Evolutionary conservation across 192 early-diverging fungal species (phyloP).

Genomic region (Haplosporangium gracile): DNA sequence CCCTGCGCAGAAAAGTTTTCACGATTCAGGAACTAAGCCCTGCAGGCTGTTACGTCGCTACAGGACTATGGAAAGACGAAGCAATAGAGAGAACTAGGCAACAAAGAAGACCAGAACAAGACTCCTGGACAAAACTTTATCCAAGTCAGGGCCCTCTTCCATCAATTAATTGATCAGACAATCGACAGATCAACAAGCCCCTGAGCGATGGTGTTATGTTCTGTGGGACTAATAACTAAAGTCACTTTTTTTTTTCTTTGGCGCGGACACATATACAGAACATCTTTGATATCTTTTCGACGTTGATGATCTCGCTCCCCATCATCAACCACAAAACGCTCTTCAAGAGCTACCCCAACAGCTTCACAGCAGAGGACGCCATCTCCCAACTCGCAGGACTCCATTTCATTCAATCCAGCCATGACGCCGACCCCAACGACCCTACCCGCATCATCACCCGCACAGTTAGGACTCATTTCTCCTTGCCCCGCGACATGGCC

Average conservation of each 20-base stretch:
- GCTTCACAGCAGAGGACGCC: constrained; percentile 69
- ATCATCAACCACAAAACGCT: constrained; percentile 65
- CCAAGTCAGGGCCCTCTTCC: neutral
- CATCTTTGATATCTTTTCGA: constrained; percentile 70
- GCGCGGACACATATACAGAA: constrained; percentile 58
- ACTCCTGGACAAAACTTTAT: neutral
- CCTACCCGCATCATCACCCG: constrained; percentile 60
- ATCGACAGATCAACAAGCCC: no score
- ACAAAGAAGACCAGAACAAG: neutral
- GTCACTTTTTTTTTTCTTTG: neutral
- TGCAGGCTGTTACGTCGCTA: no score
- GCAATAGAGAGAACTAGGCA: neutral
- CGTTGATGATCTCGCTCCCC: constrained; percentile 66
- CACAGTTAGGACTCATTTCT: constrained; percentile 70
- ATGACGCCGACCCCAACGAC: constrained; percentile 65
- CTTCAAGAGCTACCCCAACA: constrained; percentile 65
- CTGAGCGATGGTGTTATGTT: no score
- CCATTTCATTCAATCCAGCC: constrained; percentile 65
- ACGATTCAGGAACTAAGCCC: no score
- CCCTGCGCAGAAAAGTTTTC: no score
- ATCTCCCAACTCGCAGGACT: constrained; percentile 65
- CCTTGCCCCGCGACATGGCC: constrained; percentile 70
- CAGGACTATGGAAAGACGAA: neutral
- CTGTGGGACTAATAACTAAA: neutral
- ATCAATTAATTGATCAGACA: no score